These are phyloP conservation scores for Hortaea werneckii DNA, from an alignment of 2,329 filamentous ascomycete species.

Conservation along the genomic window DNA sequence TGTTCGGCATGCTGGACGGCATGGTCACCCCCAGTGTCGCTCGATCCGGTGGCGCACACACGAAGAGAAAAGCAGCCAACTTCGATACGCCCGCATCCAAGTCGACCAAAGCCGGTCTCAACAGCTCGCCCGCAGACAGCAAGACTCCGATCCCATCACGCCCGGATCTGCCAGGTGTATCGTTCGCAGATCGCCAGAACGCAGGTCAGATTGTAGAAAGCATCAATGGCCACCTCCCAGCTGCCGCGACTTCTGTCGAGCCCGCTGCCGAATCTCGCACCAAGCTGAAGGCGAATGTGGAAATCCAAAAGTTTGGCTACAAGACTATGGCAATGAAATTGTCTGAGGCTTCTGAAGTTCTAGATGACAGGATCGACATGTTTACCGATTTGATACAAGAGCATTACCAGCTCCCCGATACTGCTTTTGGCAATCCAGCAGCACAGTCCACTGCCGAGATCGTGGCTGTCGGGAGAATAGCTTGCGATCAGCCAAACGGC, in stretches of 20 bases:
- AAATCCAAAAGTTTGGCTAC: constrained; percentile 83
- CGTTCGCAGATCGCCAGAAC: constrained; percentile 66
- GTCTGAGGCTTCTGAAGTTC: constrained; percentile 80
- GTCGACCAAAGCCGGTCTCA: constrained; percentile 27
- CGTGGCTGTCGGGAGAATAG: constrained; percentile 83
- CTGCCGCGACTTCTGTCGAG: constrained; percentile 33
- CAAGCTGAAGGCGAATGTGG: constrained; percentile 74
- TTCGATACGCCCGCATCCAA: constrained; percentile 42
- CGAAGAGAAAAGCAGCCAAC: constrained; percentile 38
- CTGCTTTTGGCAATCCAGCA: constrained; percentile 77
- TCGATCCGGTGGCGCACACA: constrained; percentile 29
- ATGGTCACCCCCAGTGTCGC: constrained; percentile 34
- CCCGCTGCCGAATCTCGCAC: constrained; percentile 68
- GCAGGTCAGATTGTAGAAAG: constrained; percentile 74
- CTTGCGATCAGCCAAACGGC: constrained; percentile 75
- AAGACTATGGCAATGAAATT: constrained; percentile 92
- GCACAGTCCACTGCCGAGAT: constrained; percentile 76
- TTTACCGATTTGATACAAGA: constrained; percentile 66
- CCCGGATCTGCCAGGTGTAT: constrained; percentile 25
- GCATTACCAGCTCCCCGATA: constrained; percentile 65
- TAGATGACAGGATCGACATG: constrained; percentile 91
- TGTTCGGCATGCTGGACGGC: constrained; percentile 56
- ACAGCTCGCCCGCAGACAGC: constrained; percentile 40
- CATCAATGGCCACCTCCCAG: constrained; percentile 63
- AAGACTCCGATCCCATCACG: constrained; percentile 23